Evolutionary conservation across 1,139 yeast species (phyloP), one percentile per base, ranked within the genome.

Genomic region (Diutina scorzettiae): DNA sequence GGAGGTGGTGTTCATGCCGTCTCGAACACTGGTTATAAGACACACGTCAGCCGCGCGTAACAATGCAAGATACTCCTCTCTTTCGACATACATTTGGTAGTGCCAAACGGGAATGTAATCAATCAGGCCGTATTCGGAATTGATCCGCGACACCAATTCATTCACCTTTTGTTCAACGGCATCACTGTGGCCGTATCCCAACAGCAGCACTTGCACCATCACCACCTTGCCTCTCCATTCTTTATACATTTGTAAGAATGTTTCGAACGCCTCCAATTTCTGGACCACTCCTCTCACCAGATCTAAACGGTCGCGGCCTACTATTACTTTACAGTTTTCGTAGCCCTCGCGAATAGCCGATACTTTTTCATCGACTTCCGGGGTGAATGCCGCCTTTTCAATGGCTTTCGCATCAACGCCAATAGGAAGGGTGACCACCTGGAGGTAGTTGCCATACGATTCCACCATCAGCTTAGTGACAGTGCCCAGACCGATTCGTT

Each of bases 1-100:
- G 0, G 96, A 84, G 0, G 97, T 91, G 11, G 96, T 87, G 61
- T 87, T 91, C 85, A 91, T 87, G 45, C 97, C 97, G 56, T 91
- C 98, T 56, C 98, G 77, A 25, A 89, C 81, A 2, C 95, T 81
- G 0, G 96, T 86, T 48, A 86, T 84, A 45, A 91, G 64, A 19
- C 95, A 91, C 50, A 91, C 64, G 56, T 91, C 97, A 0, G 97
- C 97, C 12, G 78, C 91, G 48, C 95, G 69, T 46, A 91, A 66
- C 43, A 93, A 64, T 0, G 97, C 96, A 48, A 84, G 68, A 58
- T 91, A 93, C 58, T 91, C 98, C 45, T 82, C 93, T 49, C 82
- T 80, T 29, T 82, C 89, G 49, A 91, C 76, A 54, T 94, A 76
- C 73, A 86, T 81, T 53, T 91, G 95, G 60, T 84, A 91, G 58